phyloP scores from a whole-genome alignment of 805 yeast genomes.

The Cyberlindnera petersonii region DNA sequence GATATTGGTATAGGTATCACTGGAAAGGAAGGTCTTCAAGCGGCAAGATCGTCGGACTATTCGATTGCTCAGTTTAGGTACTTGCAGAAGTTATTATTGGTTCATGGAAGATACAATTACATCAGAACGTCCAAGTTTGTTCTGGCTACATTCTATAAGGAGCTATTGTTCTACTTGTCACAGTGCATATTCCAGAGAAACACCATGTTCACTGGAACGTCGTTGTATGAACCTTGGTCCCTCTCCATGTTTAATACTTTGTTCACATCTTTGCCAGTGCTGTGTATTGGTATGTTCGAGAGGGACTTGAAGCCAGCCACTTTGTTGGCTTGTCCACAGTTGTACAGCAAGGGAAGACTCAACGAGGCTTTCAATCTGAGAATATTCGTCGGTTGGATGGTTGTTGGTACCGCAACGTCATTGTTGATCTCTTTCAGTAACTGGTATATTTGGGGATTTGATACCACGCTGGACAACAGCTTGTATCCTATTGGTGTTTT shows the following conservation, averaged over 20 bases:
- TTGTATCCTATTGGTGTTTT: slow-evolving; percentile 80
- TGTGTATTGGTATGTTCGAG: slow-evolving; percentile 93
- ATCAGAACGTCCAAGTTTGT: slow-evolving; percentile 89
- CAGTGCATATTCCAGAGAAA: slow-evolving; percentile 85
- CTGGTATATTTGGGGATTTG: slow-evolving; percentile 66
- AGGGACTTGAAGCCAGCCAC: slow-evolving; percentile 88
- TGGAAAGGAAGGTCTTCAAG: slow-evolving; percentile 95
- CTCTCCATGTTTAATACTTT: slow-evolving; percentile 95
- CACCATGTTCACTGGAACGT: slow-evolving; percentile 87
- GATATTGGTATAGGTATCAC: slow-evolving; percentile 97
- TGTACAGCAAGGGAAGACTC: slow-evolving; percentile 72
- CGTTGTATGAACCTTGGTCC: slow-evolving; percentile 94
- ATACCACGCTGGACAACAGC: slow-evolving; percentile 66
- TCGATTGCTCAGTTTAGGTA: slow-evolving; percentile 93
- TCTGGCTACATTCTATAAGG: slow-evolving; percentile 91
- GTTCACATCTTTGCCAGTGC: slow-evolving; percentile 88
- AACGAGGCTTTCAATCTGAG: slow-evolving; percentile 69
- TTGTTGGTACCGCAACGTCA: slow-evolving; percentile 70
- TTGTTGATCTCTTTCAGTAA: slow-evolving; percentile 64
- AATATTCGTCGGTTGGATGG: slow-evolving; percentile 74
- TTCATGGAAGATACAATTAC: slow-evolving; percentile 95
- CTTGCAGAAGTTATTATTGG: slow-evolving; percentile 74
- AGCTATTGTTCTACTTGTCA: slow-evolving; percentile 80
- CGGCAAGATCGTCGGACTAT: slow-evolving; percentile 92
- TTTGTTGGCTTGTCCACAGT: slow-evolving; percentile 84